Percentiles rank a stretch among this genome's conserved stretches.
Evolutionary conservation across 768 basidiomycete genomes (phyloP).

Genomic region (Lentinula guzmanii): DNA sequence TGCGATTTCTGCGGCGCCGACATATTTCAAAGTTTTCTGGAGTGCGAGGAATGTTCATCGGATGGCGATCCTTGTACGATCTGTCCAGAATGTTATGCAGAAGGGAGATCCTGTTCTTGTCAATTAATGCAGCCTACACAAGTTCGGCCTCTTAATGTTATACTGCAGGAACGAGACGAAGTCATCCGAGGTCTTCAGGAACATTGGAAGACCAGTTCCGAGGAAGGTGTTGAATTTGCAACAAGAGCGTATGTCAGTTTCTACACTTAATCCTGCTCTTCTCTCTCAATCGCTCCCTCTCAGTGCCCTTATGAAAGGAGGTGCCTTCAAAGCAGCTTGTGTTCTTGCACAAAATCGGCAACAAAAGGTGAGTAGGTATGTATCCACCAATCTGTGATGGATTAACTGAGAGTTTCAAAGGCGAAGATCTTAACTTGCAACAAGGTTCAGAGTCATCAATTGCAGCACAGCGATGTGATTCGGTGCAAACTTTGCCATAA

Average conservation of each 20-base stretch:
- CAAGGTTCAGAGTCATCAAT: conserved; percentile 12
- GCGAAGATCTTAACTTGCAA: not conserved
- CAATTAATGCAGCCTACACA: conserved; percentile 55
- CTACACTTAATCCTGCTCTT: not conserved
- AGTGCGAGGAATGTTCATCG: conserved; percentile 32
- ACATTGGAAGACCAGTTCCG: not conserved
- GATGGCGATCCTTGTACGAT: conserved; percentile 38
- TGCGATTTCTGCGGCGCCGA: conserved; percentile 84
- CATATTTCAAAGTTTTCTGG: conserved; percentile 78
- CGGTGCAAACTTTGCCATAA: conserved; percentile 36
- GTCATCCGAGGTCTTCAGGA: conserved; percentile 10
- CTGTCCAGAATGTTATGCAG: conserved; percentile 70
- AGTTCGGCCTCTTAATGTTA: conserved; percentile 39
- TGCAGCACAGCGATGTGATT: conserved; percentile 18
- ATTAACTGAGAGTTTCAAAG: not conserved
- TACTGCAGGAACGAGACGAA: conserved; percentile 38
- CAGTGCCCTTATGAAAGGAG: not conserved
- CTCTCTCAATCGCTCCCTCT: not conserved
- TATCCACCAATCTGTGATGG: no score
- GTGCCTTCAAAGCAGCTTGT: conserved; percentile 24
- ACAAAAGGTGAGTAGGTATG: not conserved
- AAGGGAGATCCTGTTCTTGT: conserved; percentile 72
- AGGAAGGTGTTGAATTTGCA: not conserved
- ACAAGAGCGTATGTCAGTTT: not conserved
- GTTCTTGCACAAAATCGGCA: conserved; percentile 17